These are phyloP conservation scores for Tricholoma bakamatsutake DNA, from an alignment of 768 basidiomycete genomes.

Conservation along the genomic window DNA sequence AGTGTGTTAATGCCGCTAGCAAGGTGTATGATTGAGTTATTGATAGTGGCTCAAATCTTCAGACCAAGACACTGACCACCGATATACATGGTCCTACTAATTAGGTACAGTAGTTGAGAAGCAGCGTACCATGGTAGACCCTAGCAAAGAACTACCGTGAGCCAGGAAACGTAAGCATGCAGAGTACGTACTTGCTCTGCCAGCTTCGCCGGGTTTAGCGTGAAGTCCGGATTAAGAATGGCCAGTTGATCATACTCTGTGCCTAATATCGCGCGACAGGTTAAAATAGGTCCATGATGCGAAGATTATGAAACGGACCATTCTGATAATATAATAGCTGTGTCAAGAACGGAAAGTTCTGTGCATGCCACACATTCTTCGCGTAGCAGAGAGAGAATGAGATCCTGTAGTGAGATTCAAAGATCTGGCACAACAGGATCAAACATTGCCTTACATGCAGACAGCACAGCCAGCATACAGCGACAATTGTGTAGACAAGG, in stretches of 20 bases:
- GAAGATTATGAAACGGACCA: background rate
- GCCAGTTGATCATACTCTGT: conserved; percentile 44
- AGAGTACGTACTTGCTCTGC: conserved; percentile 22
- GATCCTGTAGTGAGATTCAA: conserved; percentile 21
- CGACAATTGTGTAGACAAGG: conserved; percentile 41
- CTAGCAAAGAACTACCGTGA: conserved; percentile 11
- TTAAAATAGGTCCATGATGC: background rate
- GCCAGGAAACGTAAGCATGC: too few relatives aligned
- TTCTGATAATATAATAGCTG: conserved; percentile 20
- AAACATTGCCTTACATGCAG: conserved; percentile 30
- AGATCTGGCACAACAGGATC: background rate
- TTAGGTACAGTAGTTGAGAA: conserved; percentile 34
- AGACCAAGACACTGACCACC: conserved; percentile 21
- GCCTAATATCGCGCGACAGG: background rate
- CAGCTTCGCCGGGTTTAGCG: conserved; percentile 39
- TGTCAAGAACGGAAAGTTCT: conserved; percentile 57
- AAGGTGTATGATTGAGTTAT: background rate
- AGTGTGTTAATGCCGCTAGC: conserved; percentile 30
- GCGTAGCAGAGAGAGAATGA: conserved; percentile 39
- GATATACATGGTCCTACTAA: conserved; percentile 33
- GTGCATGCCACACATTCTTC: conserved; percentile 50
- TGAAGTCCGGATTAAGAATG: conserved; percentile 44
- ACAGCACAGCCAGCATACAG: conserved; percentile 36
- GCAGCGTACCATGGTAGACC: conserved; percentile 38
- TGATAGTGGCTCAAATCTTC: background rate